phyloP scores from a whole-genome alignment of 805 yeast species.

The Starmerella khaoyaiensis region DNA sequence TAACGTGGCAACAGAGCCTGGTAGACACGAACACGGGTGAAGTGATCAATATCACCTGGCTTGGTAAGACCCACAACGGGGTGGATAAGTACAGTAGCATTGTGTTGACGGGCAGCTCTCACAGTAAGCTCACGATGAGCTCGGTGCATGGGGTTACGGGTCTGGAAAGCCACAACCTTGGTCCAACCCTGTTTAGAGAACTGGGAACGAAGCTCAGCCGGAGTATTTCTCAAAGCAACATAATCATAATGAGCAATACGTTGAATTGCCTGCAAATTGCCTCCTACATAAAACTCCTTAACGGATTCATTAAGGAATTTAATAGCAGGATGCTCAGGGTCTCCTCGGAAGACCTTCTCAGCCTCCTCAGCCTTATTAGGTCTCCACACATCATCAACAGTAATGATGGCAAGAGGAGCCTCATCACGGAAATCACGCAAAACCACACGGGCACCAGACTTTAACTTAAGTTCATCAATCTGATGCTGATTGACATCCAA shows the following conservation, averaged over 20 bases:
- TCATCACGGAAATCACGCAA: constrained; percentile 75
- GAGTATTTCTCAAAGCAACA: constrained; percentile 75
- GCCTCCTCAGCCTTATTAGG: constrained; percentile 79
- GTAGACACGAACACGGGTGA: constrained; percentile 91
- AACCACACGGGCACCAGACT: constrained; percentile 50
- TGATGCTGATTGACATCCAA: constrained; percentile 53
- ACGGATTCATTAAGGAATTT: constrained; percentile 57
- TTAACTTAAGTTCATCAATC: constrained; percentile 32
- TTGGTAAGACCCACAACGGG: constrained; percentile 95
- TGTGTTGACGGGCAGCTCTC: constrained; percentile 87
- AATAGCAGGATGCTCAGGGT: constrained; percentile 92
- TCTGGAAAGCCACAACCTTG: constrained; percentile 89
- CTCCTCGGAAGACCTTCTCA: constrained; percentile 80
- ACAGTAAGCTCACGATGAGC: constrained; percentile 95
- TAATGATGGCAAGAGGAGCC: constrained; percentile 64
- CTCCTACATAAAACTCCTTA: constrained; percentile 81
- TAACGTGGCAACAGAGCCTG: constrained; percentile 83
- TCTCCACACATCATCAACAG: constrained; percentile 62
- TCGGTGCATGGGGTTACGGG: constrained; percentile 97
- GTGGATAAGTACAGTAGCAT: constrained; percentile 78
- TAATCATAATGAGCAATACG: constrained; percentile 86
- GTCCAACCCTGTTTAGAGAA: constrained; percentile 73
- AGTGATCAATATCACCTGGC: constrained; percentile 97
- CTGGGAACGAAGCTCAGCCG: constrained; percentile 78
- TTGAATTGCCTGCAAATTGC: constrained; percentile 68